Evolutionary conservation across 2,329 filamentous ascomycete species (phyloP).

Genomic region (Phyllosticta citribraziliensis): DNA sequence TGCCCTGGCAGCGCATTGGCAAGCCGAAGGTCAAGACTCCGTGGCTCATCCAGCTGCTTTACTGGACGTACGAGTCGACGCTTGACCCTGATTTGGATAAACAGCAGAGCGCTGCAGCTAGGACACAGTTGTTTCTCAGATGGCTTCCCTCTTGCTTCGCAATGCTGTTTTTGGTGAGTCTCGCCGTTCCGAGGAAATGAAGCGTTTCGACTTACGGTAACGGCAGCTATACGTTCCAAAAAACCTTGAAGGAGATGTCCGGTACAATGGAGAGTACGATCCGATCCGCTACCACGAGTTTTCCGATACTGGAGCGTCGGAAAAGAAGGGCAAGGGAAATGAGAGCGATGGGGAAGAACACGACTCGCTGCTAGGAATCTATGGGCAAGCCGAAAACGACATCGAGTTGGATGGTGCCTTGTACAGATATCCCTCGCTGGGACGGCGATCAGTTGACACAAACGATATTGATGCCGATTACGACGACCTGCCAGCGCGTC

Average conservation of each 20-base stretch:
- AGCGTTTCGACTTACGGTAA: not conserved
- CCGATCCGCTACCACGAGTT: not conserved
- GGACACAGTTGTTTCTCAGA: not conserved
- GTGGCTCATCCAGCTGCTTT: not conserved
- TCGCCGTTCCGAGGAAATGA: not conserved
- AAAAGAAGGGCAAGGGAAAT: not conserved
- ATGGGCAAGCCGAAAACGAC: not conserved
- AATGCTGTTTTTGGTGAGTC: not conserved
- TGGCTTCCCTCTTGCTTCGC: not conserved
- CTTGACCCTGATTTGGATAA: not conserved
- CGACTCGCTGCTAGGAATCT: not conserved
- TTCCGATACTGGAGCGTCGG: not conserved
- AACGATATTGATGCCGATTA: not conserved
- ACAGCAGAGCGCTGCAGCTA: not conserved
- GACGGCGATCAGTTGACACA: not conserved
- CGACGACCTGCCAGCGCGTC: conserved; percentile 4
- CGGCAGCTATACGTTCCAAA: not conserved
- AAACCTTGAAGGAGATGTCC: not conserved
- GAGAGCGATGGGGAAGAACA: not conserved
- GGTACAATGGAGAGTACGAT: not conserved
- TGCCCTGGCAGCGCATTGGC: not conserved
- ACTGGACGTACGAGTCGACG: not conserved
- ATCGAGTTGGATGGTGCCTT: not conserved
- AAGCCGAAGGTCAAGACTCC: not conserved
- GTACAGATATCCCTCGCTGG: not conserved